Evolutionary conservation across 129 eudicot genomes (phyloP).

Genomic region (Lactuca sativa): DNA sequence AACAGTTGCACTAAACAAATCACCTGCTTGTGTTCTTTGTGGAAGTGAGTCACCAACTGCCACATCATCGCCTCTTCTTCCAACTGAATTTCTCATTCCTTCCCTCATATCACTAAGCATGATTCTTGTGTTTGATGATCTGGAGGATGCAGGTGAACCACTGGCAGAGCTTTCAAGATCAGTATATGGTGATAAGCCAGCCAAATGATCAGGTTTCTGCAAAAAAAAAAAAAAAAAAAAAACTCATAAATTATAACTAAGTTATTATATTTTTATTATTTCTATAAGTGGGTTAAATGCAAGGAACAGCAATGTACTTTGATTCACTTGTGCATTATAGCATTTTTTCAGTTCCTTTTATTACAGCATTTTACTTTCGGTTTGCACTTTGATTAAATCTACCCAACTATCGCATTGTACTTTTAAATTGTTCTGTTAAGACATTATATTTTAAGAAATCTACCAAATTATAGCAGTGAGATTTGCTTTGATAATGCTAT

Average conservation of each 20-base stretch:
- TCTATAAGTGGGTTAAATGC: not conserved
- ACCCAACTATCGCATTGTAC: too few relatives aligned
- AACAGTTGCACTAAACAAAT: constrained; percentile 57
- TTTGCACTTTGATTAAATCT: too few relatives aligned
- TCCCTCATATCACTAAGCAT: constrained; percentile 53
- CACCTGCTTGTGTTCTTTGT: constrained; percentile 76
- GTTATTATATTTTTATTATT: too few relatives aligned
- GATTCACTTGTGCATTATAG: not conserved
- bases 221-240: not conserved
- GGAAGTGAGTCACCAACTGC: constrained; percentile 42
- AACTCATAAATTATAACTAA: not conserved
- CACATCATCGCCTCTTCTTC: constrained; percentile 53
- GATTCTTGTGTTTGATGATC: constrained; percentile 55
- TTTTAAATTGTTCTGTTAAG: too few relatives aligned
- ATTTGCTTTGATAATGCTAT: too few relatives aligned
- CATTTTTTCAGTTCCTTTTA: not conserved
- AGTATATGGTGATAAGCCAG: constrained; percentile 44
- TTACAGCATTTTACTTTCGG: not conserved
- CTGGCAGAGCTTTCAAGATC: constrained; percentile 63
- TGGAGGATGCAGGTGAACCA: constrained; percentile 77
- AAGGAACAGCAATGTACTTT: not conserved
- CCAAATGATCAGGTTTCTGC: constrained; percentile 66
- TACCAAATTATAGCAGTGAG: too few relatives aligned
- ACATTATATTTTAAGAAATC: too few relatives aligned
- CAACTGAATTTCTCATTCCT: constrained; percentile 53